Percentiles rank a stretch among this genome's conserved stretches.
Evolutionary conservation across 2,329 filamentous ascomycete species (phyloP).

Genomic region (Phaeosphaeria sp.): DNA sequence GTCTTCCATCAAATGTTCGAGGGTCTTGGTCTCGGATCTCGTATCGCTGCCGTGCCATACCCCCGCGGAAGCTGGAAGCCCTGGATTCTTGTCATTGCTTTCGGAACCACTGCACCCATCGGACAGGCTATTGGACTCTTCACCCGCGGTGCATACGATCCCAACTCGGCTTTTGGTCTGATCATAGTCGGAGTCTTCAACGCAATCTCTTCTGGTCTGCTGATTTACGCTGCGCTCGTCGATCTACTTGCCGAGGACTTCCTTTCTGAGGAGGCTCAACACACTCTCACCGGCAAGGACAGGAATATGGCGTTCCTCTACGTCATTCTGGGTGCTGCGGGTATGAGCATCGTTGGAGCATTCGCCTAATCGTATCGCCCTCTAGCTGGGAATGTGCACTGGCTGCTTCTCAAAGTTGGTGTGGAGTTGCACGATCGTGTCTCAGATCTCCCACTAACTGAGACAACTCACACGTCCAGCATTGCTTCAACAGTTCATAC

Average conservation of each 20-base stretch:
- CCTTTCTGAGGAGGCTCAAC: conserved; percentile 57
- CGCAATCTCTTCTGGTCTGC: conserved; percentile 67
- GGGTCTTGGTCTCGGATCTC: conserved; percentile 66
- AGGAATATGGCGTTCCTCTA: conserved; percentile 61
- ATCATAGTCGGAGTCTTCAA: conserved; percentile 71
- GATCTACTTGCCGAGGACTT: conserved; percentile 71
- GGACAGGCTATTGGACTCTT: conserved; percentile 69
- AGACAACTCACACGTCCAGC: neutral
- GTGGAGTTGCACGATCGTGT: neutral
- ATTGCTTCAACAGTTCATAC: neutral
- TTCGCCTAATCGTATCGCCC: conserved; percentile 36
- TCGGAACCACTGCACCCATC: conserved; percentile 68
- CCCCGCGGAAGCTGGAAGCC: conserved; percentile 63
- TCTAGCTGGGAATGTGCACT: neutral
- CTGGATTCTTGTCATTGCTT: conserved; percentile 67
- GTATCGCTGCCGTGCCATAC: conserved; percentile 66
- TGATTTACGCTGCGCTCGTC: conserved; percentile 68
- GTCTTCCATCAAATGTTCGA: conserved; percentile 71
- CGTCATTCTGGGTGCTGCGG: conserved; percentile 43
- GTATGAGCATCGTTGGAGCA: conserved; percentile 44
- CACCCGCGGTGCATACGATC: conserved; percentile 65
- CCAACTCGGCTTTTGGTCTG: conserved; percentile 67
- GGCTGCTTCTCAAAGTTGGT: neutral
- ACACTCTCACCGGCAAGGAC: conserved; percentile 59
- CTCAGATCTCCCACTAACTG: neutral